Conservation (phyloP, 805 yeast species). For the Candida multigemmis region DNA sequence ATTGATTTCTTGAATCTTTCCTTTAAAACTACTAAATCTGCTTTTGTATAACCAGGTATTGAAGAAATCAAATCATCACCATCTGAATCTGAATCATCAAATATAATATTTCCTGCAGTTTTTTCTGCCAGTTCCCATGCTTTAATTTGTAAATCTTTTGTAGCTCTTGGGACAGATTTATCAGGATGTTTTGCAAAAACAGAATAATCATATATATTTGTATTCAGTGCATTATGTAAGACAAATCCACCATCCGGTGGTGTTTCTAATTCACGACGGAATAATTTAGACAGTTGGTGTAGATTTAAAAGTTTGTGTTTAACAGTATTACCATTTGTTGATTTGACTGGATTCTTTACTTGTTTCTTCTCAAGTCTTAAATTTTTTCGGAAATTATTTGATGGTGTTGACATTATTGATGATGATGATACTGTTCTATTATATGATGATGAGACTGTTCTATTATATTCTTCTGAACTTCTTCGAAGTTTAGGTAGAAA, state of each 20-base stretch:
- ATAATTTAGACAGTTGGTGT: no score
- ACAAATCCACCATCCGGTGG: no score
- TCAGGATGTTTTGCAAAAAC: slow-evolving; percentile 18
- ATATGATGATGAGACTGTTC: slow-evolving; percentile 3
- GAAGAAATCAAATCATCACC: slow-evolving; percentile 10
- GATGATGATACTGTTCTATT: no score
- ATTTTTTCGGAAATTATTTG: no score
- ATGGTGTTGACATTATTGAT: no score
- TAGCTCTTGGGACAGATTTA: slow-evolving; percentile 18
- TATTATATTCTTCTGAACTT: no score
- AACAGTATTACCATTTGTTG: slow-evolving; percentile 18
- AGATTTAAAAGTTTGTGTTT: slow-evolving; percentile 29
- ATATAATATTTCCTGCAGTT: slow-evolving; percentile 24
- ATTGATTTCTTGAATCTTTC: slow-evolving; percentile 8
- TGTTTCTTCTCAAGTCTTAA: no score
- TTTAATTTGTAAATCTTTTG: slow-evolving; percentile 31
- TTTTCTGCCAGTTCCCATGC: slow-evolving; percentile 40
- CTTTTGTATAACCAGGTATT: slow-evolving; percentile 32
- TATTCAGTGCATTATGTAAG: slow-evolving; percentile 20
- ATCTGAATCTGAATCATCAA: slow-evolving; percentile 19
- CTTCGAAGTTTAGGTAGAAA: no score
- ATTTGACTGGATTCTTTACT: no score
- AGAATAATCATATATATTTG: slow-evolving; percentile 27
- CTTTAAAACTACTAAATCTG: slow-evolving; percentile 20
- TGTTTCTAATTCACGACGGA: no score